Evolutionary conservation across 306 rosid genomes (phyloP).

Genomic region (Cucumis melo): DNA sequence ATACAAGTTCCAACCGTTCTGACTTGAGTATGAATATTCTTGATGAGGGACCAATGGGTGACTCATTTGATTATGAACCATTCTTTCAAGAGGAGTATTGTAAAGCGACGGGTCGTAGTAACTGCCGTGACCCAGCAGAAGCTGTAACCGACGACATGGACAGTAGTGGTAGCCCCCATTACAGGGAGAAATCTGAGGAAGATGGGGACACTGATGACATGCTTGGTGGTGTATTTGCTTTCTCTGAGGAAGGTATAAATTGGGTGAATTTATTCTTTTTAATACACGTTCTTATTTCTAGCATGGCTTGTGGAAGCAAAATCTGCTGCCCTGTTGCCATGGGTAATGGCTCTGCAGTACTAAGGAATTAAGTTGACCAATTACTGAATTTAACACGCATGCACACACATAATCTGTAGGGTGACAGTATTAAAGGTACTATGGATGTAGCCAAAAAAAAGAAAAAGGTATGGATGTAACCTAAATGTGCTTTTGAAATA

Average conservation of each 20-base stretch:
- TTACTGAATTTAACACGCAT: not conserved
- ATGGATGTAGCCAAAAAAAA: too few species aligned
- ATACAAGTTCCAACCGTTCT: conserved; percentile 43
- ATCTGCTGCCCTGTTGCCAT: not conserved
- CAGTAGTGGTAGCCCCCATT: conserved; percentile 48
- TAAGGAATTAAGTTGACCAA: not conserved
- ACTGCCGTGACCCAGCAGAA: conserved; percentile 38
- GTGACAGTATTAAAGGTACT: too few species aligned
- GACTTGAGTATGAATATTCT: conserved; percentile 48
- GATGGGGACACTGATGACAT: conserved; percentile 59
- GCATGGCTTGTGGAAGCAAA: not conserved
- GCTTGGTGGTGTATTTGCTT: conserved; percentile 77
- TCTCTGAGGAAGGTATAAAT: conserved; percentile 76
- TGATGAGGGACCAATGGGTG: conserved; percentile 46
- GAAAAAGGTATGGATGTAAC: not conserved
- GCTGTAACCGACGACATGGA: conserved; percentile 55
- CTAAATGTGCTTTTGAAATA: not conserved
- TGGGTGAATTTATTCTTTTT: not conserved
- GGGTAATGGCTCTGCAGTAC: not conserved
- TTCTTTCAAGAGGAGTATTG: conserved; percentile 75
- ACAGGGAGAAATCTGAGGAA: conserved; percentile 66
- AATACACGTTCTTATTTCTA: not conserved
- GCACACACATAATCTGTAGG: not conserved
- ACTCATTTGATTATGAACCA: conserved; percentile 49
- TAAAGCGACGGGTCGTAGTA: conserved; percentile 32